These are phyloP conservation scores for Pythium graminicola DNA, from an alignment of 352 stramenopile genomes.

Conservation along the genomic window DNA sequence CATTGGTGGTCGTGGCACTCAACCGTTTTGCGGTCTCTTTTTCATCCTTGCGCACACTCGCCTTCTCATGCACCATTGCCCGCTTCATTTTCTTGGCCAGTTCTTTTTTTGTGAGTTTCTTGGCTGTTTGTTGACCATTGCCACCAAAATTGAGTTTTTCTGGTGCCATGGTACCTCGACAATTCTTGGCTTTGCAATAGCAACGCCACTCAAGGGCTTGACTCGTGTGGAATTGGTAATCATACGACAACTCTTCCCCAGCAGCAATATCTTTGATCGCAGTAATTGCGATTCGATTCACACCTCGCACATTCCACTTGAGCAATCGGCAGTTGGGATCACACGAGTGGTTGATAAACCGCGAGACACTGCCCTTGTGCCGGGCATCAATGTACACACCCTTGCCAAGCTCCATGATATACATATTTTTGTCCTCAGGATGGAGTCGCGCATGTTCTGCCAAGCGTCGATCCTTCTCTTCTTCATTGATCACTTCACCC, in stretches of 20 bases:
- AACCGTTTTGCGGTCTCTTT: constrained; percentile 58
- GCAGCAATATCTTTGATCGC: constrained; percentile 46
- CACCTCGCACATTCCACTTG: constrained; percentile 85
- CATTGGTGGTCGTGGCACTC: constrained; percentile 56
- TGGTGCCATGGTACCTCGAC: constrained; percentile 81
- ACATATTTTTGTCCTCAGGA: constrained; percentile 77
- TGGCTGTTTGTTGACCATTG: constrained; percentile 21
- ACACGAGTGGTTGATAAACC: constrained; percentile 96
- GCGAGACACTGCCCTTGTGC: constrained; percentile 88
- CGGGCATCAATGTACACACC: constrained; percentile 82
- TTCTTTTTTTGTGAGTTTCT: constrained; percentile 83
- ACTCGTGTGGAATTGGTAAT: constrained; percentile 86
- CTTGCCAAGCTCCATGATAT: constrained; percentile 85
- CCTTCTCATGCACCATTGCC: constrained; percentile 53
- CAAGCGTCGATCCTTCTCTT: constrained; percentile 55
- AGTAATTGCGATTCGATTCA: constrained; percentile 77
- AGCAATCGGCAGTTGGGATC: constrained; percentile 93
- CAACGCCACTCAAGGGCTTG: constrained; percentile 84
- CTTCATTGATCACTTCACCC: constrained; percentile 90
- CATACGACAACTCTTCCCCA: constrained; percentile 75
- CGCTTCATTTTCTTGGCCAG: constrained; percentile 60
- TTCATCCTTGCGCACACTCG: constrained; percentile 56
- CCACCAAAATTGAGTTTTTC: constrained; percentile 56
- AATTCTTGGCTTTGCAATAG: constrained; percentile 74
- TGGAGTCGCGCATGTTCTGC: constrained; percentile 49